phyloP scores from a whole-genome alignment of 768 basidiomycete species.

The Trametes punicea region DNA sequence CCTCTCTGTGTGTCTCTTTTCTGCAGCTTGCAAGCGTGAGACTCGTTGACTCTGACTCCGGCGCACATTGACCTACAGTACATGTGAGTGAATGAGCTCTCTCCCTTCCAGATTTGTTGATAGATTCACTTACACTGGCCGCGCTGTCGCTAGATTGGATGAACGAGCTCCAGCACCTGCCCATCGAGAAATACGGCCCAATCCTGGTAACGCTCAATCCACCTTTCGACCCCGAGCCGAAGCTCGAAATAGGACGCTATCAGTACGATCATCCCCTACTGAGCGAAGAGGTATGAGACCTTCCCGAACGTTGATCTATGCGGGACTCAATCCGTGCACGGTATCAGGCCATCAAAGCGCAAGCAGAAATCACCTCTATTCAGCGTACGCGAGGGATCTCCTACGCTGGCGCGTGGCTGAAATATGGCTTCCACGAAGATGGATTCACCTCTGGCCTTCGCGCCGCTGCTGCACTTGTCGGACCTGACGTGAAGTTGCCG shows the following conservation, averaged over 20 bases:
- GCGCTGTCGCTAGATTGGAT: slow-evolving; percentile 51
- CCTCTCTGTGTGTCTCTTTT: slow-evolving; percentile 51
- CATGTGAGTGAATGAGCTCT: background rate
- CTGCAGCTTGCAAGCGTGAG: background rate
- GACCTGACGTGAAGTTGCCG: background rate
- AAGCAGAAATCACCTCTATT: slow-evolving; percentile 50
- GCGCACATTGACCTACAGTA: background rate
- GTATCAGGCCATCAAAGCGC: slow-evolving; percentile 50
- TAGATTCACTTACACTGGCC: background rate
- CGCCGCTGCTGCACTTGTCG: slow-evolving; percentile 27
- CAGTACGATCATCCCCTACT: slow-evolving; percentile 70
- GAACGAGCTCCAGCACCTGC: slow-evolving; percentile 72
- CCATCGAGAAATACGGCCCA: slow-evolving; percentile 51
- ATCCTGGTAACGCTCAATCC: slow-evolving; percentile 74
- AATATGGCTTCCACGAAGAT: slow-evolving; percentile 83
- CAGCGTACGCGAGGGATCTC: slow-evolving; percentile 62
- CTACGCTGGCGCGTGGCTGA: slow-evolving; percentile 66
- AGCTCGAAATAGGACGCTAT: slow-evolving; percentile 41
- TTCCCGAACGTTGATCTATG: background rate
- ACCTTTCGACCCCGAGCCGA: slow-evolving; percentile 52
- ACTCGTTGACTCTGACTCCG: too few species aligned
- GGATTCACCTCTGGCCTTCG: slow-evolving; percentile 53
- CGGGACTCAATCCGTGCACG: background rate
- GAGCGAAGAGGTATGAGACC: slow-evolving; percentile 41
- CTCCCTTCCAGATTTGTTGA: background rate